Base-by-base conservation (phyloP, 345 rosid genomes). In the Corymbia maculata region DNA sequence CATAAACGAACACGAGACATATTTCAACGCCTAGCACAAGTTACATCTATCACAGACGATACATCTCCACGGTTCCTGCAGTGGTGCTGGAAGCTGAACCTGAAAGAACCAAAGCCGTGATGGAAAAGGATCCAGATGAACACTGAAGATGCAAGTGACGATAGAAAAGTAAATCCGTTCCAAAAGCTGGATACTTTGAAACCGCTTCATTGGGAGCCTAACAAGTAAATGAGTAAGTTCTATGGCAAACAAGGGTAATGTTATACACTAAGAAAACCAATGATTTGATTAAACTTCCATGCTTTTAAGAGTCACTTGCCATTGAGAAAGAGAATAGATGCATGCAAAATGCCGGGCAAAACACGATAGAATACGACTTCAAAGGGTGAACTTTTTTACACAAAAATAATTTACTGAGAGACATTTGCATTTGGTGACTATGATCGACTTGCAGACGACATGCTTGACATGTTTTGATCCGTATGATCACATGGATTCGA, bases 21-120 rank as follows among this genome's bases (percentile, higher is more conserved):
- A 64, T 64, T 64, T 64, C n/a, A 6, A 64, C 32, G 30, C 75
- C 8, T 15, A 13, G 36, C 75, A n/a, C 75, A 9, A 64, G 45
- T 97, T 97, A 86, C 99, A 98, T 92, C 96, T 98, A 95, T 98
- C 98, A 90, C 99, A 98, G 92, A 95, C 95, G 86, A 96, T 95
- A 36, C 42, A 90, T 98, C 98, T 85, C 99, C 98, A 89, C 99
- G 95, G 90, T 98, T 98, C 93, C 96, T 93, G 93, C 99, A 96
- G 89, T 97, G 98, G 92, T 96, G 99, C 99, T 97, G 97, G 28
- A 59, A 59, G 68, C 85, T 17, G 68, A 59, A 59, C 86, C 53
- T 5, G 47, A 89, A 64, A 86, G 7, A 88, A 26, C 8, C 49
- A 61, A 88, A 86, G 51, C 86, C 52, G 82, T 36, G 70, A 82